A percentile compares a stretch with the other conserved stretches of the same genome.
phyloP scores from a whole-genome alignment of 805 yeast species.

The Ogataea degrootiae region DNA sequence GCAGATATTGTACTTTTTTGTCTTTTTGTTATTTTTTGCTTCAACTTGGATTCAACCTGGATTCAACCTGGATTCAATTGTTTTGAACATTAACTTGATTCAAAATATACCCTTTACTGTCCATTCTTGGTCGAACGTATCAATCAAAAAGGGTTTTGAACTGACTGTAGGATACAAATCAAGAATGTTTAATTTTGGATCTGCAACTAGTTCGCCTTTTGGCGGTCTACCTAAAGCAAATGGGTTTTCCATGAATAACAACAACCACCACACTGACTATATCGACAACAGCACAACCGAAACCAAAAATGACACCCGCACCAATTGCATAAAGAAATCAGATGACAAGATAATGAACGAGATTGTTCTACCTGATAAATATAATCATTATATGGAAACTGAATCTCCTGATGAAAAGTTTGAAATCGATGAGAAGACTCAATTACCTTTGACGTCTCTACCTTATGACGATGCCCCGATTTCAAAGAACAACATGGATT shows the following conservation, averaged over 20 bases:
- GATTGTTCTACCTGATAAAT: slow-evolving; percentile 16
- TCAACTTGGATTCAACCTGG: too few species aligned
- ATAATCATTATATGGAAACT: slow-evolving; percentile 16
- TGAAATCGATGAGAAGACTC: slow-evolving; percentile 21
- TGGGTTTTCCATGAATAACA: neutral
- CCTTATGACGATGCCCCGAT: slow-evolving; percentile 33
- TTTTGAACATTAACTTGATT: neutral
- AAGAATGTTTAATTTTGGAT: neutral
- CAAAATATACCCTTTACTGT: neutral
- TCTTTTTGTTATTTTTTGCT: too few species aligned
- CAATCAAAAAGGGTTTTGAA: neutral
- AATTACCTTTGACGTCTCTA: slow-evolving; percentile 28
- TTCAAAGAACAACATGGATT: slow-evolving; percentile 25
- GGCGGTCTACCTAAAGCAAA: neutral
- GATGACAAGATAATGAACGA: slow-evolving; percentile 14
- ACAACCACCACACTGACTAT: neutral
- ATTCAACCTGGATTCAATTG: too few species aligned
- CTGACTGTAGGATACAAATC: too few species aligned
- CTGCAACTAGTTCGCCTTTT: neutral
- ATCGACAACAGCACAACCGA: neutral
- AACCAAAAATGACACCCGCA: neutral
- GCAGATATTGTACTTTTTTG: too few species aligned
- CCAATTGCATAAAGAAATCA: neutral
- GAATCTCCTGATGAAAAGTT: slow-evolving; percentile 16
- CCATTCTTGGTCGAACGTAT: too few species aligned